A percentile compares a stretch with the other conserved stretches of the same genome.
Conservation (phyloP, 257 asterid species). For the Striga asiatica region DNA sequence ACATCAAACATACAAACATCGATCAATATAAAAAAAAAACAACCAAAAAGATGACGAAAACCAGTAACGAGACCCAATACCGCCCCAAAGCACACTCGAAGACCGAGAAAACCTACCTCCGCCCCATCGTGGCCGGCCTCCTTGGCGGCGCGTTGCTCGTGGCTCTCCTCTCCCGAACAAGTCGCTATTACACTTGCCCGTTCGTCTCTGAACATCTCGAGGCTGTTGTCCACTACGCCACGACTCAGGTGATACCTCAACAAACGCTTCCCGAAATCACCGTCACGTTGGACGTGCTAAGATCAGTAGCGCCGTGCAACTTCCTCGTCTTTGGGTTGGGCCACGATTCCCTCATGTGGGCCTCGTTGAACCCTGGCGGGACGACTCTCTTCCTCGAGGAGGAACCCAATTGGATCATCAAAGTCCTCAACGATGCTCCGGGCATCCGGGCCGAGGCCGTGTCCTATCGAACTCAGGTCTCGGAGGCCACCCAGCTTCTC, state of each 20-base stretch:
- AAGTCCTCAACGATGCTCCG: constrained; percentile 43
- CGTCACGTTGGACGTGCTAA: constrained; percentile 32
- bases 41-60: too few relatives aligned
- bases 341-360: constrained; percentile 84
- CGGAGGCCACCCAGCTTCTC: constrained; percentile 54
- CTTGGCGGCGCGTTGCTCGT: constrained; percentile 30
- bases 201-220: constrained; percentile 28
- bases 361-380: constrained; percentile 58
- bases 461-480: constrained; percentile 44
- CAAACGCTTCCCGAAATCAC: constrained; percentile 39
- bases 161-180: background rate
- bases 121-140: constrained; percentile 28
- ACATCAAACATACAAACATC: too few relatives aligned
- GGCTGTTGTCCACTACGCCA: constrained; percentile 51
- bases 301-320: constrained; percentile 30
- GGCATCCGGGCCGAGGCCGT: constrained; percentile 46
- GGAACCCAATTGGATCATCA: constrained; percentile 58
- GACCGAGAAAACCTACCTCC: constrained; percentile 28
- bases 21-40: too few relatives aligned
- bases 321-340: constrained; percentile 86
- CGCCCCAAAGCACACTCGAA: background rate
- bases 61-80: too few relatives aligned
- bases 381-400: constrained; percentile 76
- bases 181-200: constrained; percentile 7
- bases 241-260: constrained; percentile 44